Evolutionary conservation across 208 protist genomes (phyloP), one percentile per base, ranked within the genome.

Genomic region (Strigomonas oncopelti): DNA sequence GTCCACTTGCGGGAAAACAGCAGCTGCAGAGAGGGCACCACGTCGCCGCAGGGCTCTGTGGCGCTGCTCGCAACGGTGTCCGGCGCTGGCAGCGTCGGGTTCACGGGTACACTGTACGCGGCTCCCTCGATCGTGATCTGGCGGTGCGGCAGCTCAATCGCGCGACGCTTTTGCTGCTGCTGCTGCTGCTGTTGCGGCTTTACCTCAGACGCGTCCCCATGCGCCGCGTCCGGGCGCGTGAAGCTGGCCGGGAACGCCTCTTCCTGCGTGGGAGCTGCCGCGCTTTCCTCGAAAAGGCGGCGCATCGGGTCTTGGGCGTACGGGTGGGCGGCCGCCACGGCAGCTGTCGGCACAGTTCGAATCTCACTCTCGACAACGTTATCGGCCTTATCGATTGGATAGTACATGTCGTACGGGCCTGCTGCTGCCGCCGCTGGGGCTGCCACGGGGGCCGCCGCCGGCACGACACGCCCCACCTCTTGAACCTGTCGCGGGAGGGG

Each of bases 1-100:
- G 34, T 25, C 64, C 74, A 79, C 59, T 84, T 84, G 5, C 78
- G 74, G 2, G 67, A n/a, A 13, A 80, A 57, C 8, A 80, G 58
- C 27, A 71, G 67, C 34, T 69, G 61, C 24, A 84, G 71, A 38
- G 64, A 65, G 34, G 61, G 61, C 1, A 62, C 67, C 42, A 72
- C 38, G 31, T 64, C 60, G 9, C 9, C 22, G 13, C 28, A 45
- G 2, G 60, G 60, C 24, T 28, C 36, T 31, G 38, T n/a, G 11
- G 36, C 31, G 29, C n/a, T 54, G 1, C n/a, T 45, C 5, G 48
- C 34, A 8, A 28, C 9, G 20, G 38, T 16, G 9, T 45, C 34
- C 4, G 60, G 42, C 5, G 48, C 36, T 0, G n/a, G 22, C 34
- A 64, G 8, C 38, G 7, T 28, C 2, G 60, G 32, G 11, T 52